These are phyloP conservation scores for Usnea hakonensis DNA, from an alignment of 495 filamentous ascomycete species.

Conservation along the genomic window DNA sequence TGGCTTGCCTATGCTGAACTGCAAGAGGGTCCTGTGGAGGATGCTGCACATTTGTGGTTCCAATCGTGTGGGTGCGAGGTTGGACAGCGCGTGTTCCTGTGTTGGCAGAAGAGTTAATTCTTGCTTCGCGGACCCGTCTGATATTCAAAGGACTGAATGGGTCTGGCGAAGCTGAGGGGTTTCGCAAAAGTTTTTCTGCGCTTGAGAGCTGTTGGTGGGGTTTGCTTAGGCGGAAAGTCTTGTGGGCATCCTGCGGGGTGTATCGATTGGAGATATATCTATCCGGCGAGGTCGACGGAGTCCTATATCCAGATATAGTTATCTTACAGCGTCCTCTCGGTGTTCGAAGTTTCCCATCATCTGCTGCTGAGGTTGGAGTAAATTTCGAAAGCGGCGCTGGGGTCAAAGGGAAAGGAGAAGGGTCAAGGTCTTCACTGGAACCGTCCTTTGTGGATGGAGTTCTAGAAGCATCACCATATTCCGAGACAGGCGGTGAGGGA, in stretches of 20 bases:
- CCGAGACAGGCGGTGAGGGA: neutral
- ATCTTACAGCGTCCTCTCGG: slow-evolving; percentile 12
- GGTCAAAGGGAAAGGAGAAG: slow-evolving; percentile 17
- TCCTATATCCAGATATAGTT: neutral
- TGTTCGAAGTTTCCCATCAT: neutral
- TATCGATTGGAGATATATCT: slow-evolving; percentile 60
- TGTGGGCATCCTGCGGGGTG: slow-evolving; percentile 36
- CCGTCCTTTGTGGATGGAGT: neutral
- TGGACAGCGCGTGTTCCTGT: neutral
- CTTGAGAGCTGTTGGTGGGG: slow-evolving; percentile 49
- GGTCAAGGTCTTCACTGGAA: neutral
- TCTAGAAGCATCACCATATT: neutral
- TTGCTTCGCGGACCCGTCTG: slow-evolving; percentile 4
- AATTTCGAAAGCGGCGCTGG: slow-evolving; percentile 8
- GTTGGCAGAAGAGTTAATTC: neutral
- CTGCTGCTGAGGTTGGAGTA: neutral
- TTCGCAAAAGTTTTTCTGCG: slow-evolving; percentile 54
- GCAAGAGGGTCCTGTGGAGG: slow-evolving; percentile 7
- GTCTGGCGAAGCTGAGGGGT: slow-evolving; percentile 50
- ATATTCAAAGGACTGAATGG: slow-evolving; percentile 50
- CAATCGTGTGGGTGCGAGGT: slow-evolving; percentile 12
- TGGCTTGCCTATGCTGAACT: slow-evolving; percentile 39
- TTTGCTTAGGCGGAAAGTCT: slow-evolving; percentile 61
- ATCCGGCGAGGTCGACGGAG: slow-evolving; percentile 42
- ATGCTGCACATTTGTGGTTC: slow-evolving; percentile 11